Percentiles rank a stretch among this genome's conserved stretches.
Conservation (phyloP, 139 green algal species). For the Micractinium conductrix region DNA sequence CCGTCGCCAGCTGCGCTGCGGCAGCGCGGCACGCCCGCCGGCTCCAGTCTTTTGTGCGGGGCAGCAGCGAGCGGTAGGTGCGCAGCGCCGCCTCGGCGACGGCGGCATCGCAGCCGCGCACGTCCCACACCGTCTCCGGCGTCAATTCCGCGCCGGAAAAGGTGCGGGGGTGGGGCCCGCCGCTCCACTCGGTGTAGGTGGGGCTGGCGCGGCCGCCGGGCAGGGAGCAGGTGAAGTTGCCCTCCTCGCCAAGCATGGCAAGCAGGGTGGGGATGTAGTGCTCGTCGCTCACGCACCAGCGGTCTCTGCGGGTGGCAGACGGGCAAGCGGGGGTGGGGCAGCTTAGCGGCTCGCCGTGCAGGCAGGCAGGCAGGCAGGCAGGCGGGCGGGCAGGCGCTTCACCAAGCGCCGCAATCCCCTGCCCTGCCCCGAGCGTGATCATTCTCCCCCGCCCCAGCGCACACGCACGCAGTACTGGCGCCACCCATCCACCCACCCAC, state of each 20-base stretch:
- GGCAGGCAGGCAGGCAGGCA: too few relatives aligned
- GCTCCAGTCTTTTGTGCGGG: neutral
- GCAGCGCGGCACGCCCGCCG: neutral
- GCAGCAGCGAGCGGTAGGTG: neutral
- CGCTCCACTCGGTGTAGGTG: neutral
- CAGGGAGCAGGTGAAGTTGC: conserved; percentile 1
- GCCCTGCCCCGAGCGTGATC: too few relatives aligned
- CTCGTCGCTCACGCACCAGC: conserved; percentile 30
- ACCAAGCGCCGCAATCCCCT: neutral
- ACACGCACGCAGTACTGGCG: neutral
- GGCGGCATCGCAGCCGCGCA: neutral
- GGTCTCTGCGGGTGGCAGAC: neutral
- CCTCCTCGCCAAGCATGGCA: neutral
- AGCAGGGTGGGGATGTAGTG: conserved; percentile 11
- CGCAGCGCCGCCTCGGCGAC: neutral
- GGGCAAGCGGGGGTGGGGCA: neutral
- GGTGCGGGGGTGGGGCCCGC: neutral
- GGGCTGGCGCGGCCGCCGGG: neutral
- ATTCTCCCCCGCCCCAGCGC: too few relatives aligned
- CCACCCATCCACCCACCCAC: neutral
- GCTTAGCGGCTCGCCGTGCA: too few relatives aligned
- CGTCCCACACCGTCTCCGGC: too few relatives aligned
- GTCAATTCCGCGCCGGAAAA: neutral
- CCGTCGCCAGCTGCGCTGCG: neutral
- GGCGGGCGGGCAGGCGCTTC: neutral